Evolutionary conservation across 2,329 filamentous ascomycete species (phyloP), one percentile per base, ranked within the genome.

Genomic region (Sclerotinia nivalis): DNA sequence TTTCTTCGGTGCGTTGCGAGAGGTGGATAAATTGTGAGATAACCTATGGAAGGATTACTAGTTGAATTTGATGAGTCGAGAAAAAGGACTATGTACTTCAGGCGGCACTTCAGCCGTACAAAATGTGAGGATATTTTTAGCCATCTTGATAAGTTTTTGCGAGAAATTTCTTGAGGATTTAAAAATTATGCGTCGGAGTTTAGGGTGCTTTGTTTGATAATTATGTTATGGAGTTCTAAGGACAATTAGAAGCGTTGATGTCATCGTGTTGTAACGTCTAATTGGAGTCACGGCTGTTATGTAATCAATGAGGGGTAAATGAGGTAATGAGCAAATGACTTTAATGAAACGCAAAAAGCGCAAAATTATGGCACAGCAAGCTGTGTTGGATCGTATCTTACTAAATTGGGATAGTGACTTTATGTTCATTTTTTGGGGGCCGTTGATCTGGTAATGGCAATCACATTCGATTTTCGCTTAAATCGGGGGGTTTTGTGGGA

Each of bases 281-380:
- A 37, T 49, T 34, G 15, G 15, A 22, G 59, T 49, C 59, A 62
- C 59, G 59, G 22, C 28, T n/a, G 13, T 49, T 62, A 62, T n/a
- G 45, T 62, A 62, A 62, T 62, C 59, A 18, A 10, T 18, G n/a
- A 13, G 13, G 25, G 10, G 25, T 20, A 12, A 25, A 20, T 49
- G 31, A 43, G 43, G 20, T 28, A 49, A 8, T 31, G 8, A 8
- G 25, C 28, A 61, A 34, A 13, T 49, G 20, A 13, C 6, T 49
- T 49, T 12, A 20, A 62, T 37, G 20, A 49, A 62, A 49, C 28
- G 28, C 20, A 49, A n/a, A 62, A 49, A 22, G 13, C 8, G 2
- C 52, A 34, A 5, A 10, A 13, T 20, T 34, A 34, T 55, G 52
- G 28, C 7, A 28, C 28, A 34, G 28, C 28, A 18, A 1, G 1